phyloP scores from a whole-genome alignment of 1,284 basidiomycete genomes.

The Boletus semigastroideus region DNA sequence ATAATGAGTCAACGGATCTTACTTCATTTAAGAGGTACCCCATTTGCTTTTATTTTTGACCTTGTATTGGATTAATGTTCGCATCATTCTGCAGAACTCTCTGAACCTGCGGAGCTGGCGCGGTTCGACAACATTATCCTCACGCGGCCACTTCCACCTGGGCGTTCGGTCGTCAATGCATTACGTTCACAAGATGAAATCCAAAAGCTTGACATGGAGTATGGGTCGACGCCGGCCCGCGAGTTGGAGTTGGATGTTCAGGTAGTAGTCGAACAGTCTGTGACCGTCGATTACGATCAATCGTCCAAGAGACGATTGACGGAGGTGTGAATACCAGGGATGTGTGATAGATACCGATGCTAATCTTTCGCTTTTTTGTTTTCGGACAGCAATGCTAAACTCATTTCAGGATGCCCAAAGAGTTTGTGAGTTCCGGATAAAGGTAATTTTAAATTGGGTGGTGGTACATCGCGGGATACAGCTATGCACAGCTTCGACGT shows the following conservation, averaged over 20 bases:
- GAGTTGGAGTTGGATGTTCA: constrained; percentile 32
- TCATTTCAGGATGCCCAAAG: neutral
- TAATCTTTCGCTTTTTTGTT: neutral
- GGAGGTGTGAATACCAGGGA: constrained; percentile 3
- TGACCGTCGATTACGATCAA: constrained; percentile 31
- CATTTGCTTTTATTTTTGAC: neutral
- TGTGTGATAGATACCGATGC: constrained; percentile 7
- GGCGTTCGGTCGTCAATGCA: constrained; percentile 18
- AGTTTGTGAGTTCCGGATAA: neutral
- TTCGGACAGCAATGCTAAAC: constrained; percentile 12
- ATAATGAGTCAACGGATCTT: constrained; percentile 42
- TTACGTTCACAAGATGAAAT: constrained; percentile 25
- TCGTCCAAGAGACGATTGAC: constrained; percentile 20
- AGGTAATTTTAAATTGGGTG: constrained; percentile 18
- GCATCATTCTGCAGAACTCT: constrained; percentile 21
- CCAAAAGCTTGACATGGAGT: constrained; percentile 31
- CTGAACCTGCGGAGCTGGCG: constrained; percentile 22
- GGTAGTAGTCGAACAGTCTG: constrained; percentile 32
- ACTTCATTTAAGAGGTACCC: constrained; percentile 33
- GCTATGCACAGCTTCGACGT: neutral
- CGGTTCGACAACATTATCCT: constrained; percentile 34
- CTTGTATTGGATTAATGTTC: neutral
- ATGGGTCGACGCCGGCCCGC: constrained; percentile 8
- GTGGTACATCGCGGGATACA: neutral
- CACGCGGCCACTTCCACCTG: constrained; percentile 15